phyloP scores from a whole-genome alignment of 2,329 filamentous ascomycete species.

The Pyrenochaeta sp. region DNA sequence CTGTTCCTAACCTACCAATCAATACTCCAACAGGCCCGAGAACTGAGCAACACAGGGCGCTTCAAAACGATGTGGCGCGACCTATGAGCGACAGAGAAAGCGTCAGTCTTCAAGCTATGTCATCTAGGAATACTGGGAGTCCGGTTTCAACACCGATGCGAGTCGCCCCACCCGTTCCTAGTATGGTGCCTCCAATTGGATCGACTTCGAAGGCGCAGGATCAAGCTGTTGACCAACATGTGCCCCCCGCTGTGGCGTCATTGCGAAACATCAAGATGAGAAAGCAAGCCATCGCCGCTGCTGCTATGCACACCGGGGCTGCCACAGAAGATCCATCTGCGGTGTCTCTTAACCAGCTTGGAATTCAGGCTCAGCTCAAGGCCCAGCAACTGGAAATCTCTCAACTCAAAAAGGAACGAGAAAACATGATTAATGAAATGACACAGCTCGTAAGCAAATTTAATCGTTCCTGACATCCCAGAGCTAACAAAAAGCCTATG shows the following conservation, averaged over 20 bases:
- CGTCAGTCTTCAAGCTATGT: neutral
- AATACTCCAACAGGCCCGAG: conserved; percentile 8
- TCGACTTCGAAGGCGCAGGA: neutral
- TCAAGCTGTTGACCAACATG: neutral
- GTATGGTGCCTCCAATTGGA: conserved; percentile 23
- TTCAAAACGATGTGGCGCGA: neutral
- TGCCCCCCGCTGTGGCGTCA: conserved; percentile 7
- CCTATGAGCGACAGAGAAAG: neutral
- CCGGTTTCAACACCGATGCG: conserved; percentile 29
- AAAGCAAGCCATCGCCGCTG: conserved; percentile 9
- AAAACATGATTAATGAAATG: neutral
- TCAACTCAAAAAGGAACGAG: conserved; percentile 10
- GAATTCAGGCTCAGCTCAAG: neutral
- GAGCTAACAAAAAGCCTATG: no score
- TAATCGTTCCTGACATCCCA: no score
- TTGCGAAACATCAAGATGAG: conserved; percentile 10
- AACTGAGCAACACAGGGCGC: conserved; percentile 19
- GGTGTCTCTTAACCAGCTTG: neutral
- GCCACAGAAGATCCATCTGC: neutral
- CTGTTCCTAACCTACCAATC: conserved; percentile 7
- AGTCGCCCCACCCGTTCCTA: conserved; percentile 27
- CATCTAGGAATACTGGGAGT: conserved; percentile 19
- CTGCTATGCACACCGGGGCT: neutral
- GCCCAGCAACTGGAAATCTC: conserved; percentile 11
- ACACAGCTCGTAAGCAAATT: no score